These are phyloP conservation scores for Boletus sp. DNA, from an alignment of 1,284 basidiomycete species.

Conservation along the genomic window DNA sequence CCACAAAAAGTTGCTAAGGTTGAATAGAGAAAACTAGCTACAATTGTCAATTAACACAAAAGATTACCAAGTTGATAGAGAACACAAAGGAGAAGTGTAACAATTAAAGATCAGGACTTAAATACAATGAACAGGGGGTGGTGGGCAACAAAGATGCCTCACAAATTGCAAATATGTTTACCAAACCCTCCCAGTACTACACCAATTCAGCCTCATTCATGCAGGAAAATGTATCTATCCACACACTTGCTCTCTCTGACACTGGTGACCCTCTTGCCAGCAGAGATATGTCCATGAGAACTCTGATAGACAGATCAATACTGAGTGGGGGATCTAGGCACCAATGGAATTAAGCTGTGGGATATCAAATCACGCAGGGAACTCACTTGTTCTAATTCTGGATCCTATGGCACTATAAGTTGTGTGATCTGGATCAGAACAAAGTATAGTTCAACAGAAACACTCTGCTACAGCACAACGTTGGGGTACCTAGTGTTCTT, in stretches of 20 bases:
- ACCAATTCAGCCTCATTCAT: background rate
- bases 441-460: background rate
- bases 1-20: background rate
- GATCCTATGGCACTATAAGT: background rate
- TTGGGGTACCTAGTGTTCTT: conserved; percentile 8
- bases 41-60: no score
- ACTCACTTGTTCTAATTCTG: background rate
- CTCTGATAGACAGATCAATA: background rate
- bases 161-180: background rate
- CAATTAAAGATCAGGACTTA: background rate
- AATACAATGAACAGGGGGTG: background rate
- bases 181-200: background rate
- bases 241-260: background rate
- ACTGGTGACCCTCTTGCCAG: background rate
- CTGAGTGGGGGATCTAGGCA: background rate
- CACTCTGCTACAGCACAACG: conserved; percentile 8
- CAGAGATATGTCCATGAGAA: background rate
- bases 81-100: background rate
- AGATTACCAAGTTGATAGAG: no score
- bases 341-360: background rate
- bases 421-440: conserved; percentile 6
- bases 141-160: background rate
- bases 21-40: no score
- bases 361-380: background rate
- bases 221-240: background rate